phyloP scores from a whole-genome alignment of 1,139 yeast genomes.

The Kodamaea derodonti region DNA sequence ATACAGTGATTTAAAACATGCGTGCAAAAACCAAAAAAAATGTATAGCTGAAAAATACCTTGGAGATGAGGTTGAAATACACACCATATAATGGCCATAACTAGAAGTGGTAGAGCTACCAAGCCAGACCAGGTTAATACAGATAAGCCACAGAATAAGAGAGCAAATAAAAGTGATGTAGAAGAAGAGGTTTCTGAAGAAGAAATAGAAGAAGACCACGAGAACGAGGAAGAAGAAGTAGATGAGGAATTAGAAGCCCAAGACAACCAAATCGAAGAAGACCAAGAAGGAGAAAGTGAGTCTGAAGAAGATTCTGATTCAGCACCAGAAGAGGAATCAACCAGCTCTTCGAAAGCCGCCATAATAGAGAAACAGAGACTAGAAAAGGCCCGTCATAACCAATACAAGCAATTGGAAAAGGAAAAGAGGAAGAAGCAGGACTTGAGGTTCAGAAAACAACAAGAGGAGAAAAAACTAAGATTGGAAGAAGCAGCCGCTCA shows the following conservation, averaged over 20 bases:
- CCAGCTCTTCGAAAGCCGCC: slow-evolving; percentile 25
- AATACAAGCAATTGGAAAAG: slow-evolving; percentile 34
- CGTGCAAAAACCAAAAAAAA: slow-evolving; percentile 1
- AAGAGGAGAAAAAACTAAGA: slow-evolving; percentile 28
- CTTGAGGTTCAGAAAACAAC: slow-evolving; percentile 47
- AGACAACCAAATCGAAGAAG: slow-evolving; percentile 6
- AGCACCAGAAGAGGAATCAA: slow-evolving; percentile 48
- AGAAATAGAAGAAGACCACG: slow-evolving; percentile 13
- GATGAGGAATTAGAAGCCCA: slow-evolving; percentile 5
- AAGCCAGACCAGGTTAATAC: slow-evolving; percentile 18
- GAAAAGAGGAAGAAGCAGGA: slow-evolving; percentile 51
- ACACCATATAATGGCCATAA: slow-evolving; percentile 14
- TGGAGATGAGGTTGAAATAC: slow-evolving; percentile 7
- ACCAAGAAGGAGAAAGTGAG: slow-evolving; percentile 12
- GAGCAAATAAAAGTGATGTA: slow-evolving; percentile 1
- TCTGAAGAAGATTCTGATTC: slow-evolving; percentile 28
- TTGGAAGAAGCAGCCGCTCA: slow-evolving; percentile 19
- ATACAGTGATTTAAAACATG: not conserved
- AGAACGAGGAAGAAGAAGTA: slow-evolving; percentile 15
- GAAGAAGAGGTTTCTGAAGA: slow-evolving; percentile 11
- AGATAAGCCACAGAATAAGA: slow-evolving; percentile 12
- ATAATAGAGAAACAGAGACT: slow-evolving; percentile 34
- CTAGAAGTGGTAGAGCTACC: slow-evolving; percentile 14
- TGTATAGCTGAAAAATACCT: slow-evolving; percentile 1
- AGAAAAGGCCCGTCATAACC: slow-evolving; percentile 28